A percentile compares a stretch with the other conserved stretches of the same genome.
Evolutionary conservation across 495 filamentous ascomycete species (phyloP).

Genomic region (Aspergillus bridgeri): DNA sequence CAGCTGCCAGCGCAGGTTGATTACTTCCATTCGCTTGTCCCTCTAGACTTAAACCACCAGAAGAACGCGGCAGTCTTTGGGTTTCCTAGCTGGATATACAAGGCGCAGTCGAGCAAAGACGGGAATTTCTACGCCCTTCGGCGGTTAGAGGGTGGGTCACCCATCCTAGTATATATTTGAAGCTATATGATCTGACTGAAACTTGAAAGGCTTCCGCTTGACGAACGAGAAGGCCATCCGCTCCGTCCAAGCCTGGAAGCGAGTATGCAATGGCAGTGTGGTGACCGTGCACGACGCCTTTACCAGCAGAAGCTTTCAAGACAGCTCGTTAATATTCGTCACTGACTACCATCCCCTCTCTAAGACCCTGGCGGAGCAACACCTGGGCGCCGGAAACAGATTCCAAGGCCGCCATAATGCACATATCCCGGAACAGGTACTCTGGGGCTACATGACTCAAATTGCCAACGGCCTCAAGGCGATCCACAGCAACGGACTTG

Average conservation of each 20-base stretch:
- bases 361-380: slow-evolving; percentile 83
- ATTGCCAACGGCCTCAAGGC: slow-evolving; percentile 83
- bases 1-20: slow-evolving; percentile 72
- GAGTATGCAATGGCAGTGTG: slow-evolving; percentile 74
- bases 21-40: slow-evolving; percentile 84
- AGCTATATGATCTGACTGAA: not conserved
- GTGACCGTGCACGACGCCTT: slow-evolving; percentile 90
- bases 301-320: slow-evolving; percentile 87
- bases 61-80: slow-evolving; percentile 75
- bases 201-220: slow-evolving; percentile 69
- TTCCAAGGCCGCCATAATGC: slow-evolving; percentile 45
- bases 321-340: slow-evolving; percentile 91
- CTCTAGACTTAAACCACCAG: slow-evolving; percentile 77
- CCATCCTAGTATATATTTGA: not conserved
- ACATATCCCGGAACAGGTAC: slow-evolving; percentile 66
- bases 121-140: slow-evolving; percentile 80
- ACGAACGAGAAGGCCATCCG: slow-evolving; percentile 86
- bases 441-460: slow-evolving; percentile 94
- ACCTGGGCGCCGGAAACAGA: slow-evolving; percentile 59
- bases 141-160: slow-evolving; percentile 66
- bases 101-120: slow-evolving; percentile 84
- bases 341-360: slow-evolving; percentile 90
- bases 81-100: slow-evolving; percentile 90
- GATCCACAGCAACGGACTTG: slow-evolving; percentile 77
- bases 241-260: slow-evolving; percentile 86